Conservation (phyloP, 2,329 filamentous ascomycete species). For the Gnomoniopsis sp. region DNA sequence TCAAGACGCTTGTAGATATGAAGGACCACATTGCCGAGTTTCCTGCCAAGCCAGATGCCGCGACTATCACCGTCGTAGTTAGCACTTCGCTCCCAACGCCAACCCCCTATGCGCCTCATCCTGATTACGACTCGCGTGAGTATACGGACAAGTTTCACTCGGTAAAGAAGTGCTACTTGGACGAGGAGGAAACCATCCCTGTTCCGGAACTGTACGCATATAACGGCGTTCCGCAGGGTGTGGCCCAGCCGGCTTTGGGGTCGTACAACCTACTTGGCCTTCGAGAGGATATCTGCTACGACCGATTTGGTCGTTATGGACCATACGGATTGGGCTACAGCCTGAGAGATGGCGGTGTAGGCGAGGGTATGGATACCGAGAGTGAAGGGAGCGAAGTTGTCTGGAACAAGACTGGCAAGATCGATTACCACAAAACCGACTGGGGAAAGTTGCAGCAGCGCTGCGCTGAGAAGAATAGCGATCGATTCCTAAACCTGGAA, state of each 20-base stretch:
- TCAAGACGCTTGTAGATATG: conserved; percentile 65
- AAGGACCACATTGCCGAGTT: conserved; percentile 70
- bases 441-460: conserved; percentile 53
- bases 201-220: conserved; percentile 66
- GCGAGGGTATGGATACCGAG: conserved; percentile 71
- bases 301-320: conserved; percentile 78
- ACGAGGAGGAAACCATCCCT: conserved; percentile 52
- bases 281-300: conserved; percentile 78
- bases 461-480: conserved; percentile 58
- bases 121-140: conserved; percentile 54
- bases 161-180: conserved; percentile 61
- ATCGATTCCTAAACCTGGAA: conserved; percentile 53
- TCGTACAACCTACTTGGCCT: conserved; percentile 73
- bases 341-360: conserved; percentile 65
- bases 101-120: conserved; percentile 65
- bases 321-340: conserved; percentile 86
- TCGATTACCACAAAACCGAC: conserved; percentile 53
- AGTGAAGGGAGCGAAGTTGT: conserved; percentile 61
- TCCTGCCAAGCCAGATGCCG: conserved; percentile 39
- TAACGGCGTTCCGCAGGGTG: conserved; percentile 67
- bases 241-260: conserved; percentile 74
- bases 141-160: conserved; percentile 52
- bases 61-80: conserved; percentile 31
- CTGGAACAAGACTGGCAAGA: conserved; percentile 52
- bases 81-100: conserved; percentile 39